Base-by-base conservation (phyloP, 2,329 filamentous ascomycete genomes). In the Venturiaceae sp. region DNA sequence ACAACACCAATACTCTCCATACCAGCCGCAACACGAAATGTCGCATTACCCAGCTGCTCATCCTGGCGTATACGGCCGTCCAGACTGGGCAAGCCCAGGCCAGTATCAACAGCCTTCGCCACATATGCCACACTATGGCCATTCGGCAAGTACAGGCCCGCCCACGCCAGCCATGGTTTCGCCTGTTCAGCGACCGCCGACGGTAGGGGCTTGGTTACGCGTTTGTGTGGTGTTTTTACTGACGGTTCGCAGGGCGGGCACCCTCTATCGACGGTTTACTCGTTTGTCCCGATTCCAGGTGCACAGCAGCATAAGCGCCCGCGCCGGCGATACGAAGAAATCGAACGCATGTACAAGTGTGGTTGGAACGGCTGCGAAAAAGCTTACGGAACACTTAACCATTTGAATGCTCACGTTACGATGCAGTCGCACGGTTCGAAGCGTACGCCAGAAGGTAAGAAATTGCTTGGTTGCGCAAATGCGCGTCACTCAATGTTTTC, bases 291-390 rank as follows among this genome's bases (percentile, higher is more conserved):
- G 0, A 97, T 97, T 67, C 94, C 94, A 1, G 94, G 94, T 63
- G 90, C 92, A 13, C 92, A 96, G 71, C 94, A 99, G 71, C 92
- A 97, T 73, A 99, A 99, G 78, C 85, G 94, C 60, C 94, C 94
- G 13, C 84, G 94, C 63, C 82, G 94, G 67, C 84, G 94, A 57
- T 99, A 96, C 67, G 94, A 99, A 74, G 94, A 99, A 72, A 99
- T 99, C 66, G 94, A 99, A 77, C 86, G 94, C 69, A 97, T 99
- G 94, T 97, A 99, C 80, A 97, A 97, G 75, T 99, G 94, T 69
- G 94, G 92, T 28, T 97, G 91, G 90, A 92, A 96, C 64, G 92
- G 92, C 8, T 99, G 94, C 69, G 94, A 99, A 74, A 99, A 99
- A 76, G 94, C 94, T 2, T 99, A 99, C 66, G 94, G 94, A 61